phyloP scores from a whole-genome alignment of 768 basidiomycete species.

The Amanita exitialis region DNA sequence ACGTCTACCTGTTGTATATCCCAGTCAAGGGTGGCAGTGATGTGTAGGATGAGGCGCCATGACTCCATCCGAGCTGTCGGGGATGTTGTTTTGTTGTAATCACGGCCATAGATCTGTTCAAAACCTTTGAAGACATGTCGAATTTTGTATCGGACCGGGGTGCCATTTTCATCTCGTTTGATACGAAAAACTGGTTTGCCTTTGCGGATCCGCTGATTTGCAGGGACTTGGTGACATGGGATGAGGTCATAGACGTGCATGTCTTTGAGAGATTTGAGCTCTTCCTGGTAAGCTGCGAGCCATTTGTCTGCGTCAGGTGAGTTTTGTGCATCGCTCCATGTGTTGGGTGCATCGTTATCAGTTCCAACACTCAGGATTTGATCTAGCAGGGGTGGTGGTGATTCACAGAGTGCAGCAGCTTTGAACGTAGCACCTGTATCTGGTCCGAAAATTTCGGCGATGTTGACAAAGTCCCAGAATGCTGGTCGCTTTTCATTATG shows the following conservation, averaged over 20 bases:
- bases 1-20: constrained; percentile 24
- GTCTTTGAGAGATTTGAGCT: too few relatives aligned
- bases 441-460: not conserved
- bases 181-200: too few relatives aligned
- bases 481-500: not conserved
- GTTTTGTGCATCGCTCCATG: not conserved
- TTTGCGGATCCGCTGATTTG: too few relatives aligned
- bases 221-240: too few relatives aligned
- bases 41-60: constrained; percentile 16
- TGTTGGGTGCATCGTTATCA: not conserved
- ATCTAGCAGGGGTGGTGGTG: not conserved
- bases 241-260: too few relatives aligned
- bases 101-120: too few relatives aligned
- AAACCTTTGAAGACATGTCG: too few relatives aligned
- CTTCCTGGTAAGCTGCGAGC: not conserved
- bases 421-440: not conserved
- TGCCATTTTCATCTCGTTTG: too few relatives aligned
- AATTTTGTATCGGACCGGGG: too few relatives aligned
- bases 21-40: constrained; percentile 23
- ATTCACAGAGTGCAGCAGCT: not conserved
- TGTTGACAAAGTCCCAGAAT: not conserved
- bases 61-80: too few relatives aligned
- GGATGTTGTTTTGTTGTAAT: too few relatives aligned
- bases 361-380: not conserved
- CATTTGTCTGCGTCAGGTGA: not conserved